Base-by-base conservation (phyloP, 306 rosid genomes). In the Urtica urens region DNA sequence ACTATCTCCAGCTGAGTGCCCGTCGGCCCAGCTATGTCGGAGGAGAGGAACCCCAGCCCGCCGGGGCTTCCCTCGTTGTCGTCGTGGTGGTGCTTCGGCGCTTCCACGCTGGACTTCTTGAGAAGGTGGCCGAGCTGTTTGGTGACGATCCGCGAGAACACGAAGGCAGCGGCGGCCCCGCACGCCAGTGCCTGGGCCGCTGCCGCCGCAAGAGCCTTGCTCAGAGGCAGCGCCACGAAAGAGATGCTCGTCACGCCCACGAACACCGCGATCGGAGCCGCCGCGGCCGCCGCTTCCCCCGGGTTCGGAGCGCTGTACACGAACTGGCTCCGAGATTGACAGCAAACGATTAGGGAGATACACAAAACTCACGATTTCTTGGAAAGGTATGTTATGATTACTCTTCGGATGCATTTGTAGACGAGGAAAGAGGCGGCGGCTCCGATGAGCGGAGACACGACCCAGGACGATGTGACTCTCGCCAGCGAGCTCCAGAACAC, bases 401-500 rank as follows among this genome's bases (percentile, higher is more conserved):
- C 99, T 79, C 99, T 75, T 24, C 95, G 81, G 54, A 85, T 85
- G 81, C 78, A 85, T 64, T 92, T 92, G 69, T 92, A 92, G 62
- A 92, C 99, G 48, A 79, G 85, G 67, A 92, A 92, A 8, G 99
- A 92, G 16, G 41, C 79, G 30, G 86, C 74, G 20, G 99, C 99
- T 67, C 99, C 99, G 54, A 92, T 46, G 50, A 92, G 31, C 3
- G 99, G 99, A 7, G 99, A 92, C 60, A 92, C 55, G 51, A 92
- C 76, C 99, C 95, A 92, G 0, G 99, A 92, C 46, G 95, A 85
- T 53, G 72, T 62, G 28, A 92, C 99, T 62, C 90, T 81, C 1
- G 95, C 99, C 37, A 90, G 57, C 13, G 99, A 90, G 60, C 87
- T 85, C 99, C 99, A 90, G 67, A 77, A 92, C 60, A 92, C 96